Base-by-base conservation (phyloP, 2,329 filamentous ascomycete genomes). In the Microdochium nivale region DNA sequence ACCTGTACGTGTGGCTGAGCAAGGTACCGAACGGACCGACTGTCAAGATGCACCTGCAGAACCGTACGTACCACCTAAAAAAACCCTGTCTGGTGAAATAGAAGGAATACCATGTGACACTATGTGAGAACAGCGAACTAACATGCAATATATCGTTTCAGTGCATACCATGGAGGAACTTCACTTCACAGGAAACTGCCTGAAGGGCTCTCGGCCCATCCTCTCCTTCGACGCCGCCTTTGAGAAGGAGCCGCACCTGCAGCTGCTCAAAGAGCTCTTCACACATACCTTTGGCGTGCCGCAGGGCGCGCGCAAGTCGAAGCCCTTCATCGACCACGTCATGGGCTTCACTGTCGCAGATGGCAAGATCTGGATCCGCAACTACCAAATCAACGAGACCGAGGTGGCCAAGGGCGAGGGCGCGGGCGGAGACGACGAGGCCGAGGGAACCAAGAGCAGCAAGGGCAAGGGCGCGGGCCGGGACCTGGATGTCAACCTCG, bases 111-210 rank as follows among this genome's bases (percentile, higher is more conserved):
- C 56, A 67, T 66, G 49, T 63, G 67, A 30, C 66, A 44, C 13
- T 19, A 7, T 4, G 19, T 23, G 21, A 19, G 21, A n/a, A 21
- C n/a, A 19, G 19, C 5, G 7, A 2, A 44, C 40, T 44, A 19
- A 44, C 40, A 21, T 24, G 5, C 27, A 7, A 13, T 5, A 19
- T 19, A 59, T 43, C 14, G 4, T 19, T 24, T n/a, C 59, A 88
- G 79, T 96, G 64, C 91, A 96, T 72, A 96, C 92, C 10, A 96
- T 95, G 89, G 90, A 92, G 64, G 94, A 99, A 69, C 77, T 99
- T 33, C 89, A 96, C 65, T 97, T 99, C 68, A 91, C 90, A 16
- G 94, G 94, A 51, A 99, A 99, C 75, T 96, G 91, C 67, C 75
- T 97, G 55, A 96, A 96, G 72, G 94, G 94, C 53, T 94, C 89